Conservation (phyloP, 2,329 filamentous ascomycete genomes). For the Tolypocladium tropicale region DNA sequence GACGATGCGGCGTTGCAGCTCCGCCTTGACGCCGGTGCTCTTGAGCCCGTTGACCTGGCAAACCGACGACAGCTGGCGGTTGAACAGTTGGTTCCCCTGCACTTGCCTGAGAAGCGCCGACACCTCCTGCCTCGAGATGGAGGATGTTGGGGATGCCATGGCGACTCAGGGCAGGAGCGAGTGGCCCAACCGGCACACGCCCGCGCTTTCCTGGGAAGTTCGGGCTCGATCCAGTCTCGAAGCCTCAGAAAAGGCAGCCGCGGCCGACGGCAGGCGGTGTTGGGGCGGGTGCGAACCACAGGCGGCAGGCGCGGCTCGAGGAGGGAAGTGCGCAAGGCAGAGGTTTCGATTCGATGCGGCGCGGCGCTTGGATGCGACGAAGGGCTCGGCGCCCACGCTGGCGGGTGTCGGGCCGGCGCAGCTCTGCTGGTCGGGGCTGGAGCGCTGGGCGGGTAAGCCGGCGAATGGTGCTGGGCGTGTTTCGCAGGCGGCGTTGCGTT, state of each 20-base stretch:
- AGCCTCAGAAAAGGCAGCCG: neutral
- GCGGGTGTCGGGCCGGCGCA: neutral
- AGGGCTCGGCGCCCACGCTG: neutral
- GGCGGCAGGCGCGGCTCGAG: neutral
- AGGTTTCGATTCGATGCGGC: neutral
- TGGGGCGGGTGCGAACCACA: neutral
- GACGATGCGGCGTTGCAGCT: conserved; percentile 69
- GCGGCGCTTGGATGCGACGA: neutral
- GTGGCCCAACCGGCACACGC: neutral
- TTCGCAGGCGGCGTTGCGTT: neutral
- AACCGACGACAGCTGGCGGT: conserved; percentile 63
- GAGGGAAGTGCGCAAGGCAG: neutral
- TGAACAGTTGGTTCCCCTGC: conserved; percentile 35
- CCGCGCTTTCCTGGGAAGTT: neutral
- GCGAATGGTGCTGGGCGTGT: neutral
- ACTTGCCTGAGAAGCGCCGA: conserved; percentile 33
- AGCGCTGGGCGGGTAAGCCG: neutral
- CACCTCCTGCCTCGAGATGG: conserved; percentile 30
- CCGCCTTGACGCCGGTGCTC: conserved; percentile 75
- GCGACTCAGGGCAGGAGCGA: neutral
- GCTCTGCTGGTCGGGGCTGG: neutral
- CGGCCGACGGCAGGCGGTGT: neutral
- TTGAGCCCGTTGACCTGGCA: conserved; percentile 64
- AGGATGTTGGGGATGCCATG: conserved; percentile 15
- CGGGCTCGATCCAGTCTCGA: neutral